Base-by-base conservation (phyloP, 805 yeast species). In the Pichia nakasei region DNA sequence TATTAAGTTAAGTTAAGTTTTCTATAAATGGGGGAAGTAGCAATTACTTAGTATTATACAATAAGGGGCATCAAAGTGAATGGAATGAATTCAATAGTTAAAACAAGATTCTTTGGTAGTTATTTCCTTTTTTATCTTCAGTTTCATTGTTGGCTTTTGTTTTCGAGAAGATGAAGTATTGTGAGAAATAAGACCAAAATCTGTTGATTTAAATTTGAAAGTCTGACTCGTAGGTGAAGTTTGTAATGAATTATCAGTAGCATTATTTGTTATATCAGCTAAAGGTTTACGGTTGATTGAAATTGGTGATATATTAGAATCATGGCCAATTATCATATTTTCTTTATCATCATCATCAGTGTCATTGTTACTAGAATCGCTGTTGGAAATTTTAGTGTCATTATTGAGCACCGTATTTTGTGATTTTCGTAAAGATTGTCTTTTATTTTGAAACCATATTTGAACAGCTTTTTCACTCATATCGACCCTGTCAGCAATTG, bases 381-480 rank as follows among this genome's bases (percentile, higher is more conserved):
- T 22, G n/a, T 26, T 22, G 21, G 32, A 27, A 24, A 31, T 24
- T 24, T 24, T 13, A 24, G 13, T 29, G 15, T 29, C 13, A 29
- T 29, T 29, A 29, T 21, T 27, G 20, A n/a, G 8, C 31, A 32
- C 8, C 15, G 15, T 9, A 29, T 29, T 37, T 32, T 39, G 39
- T 27, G 22, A 40, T 53, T 80, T 77, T 56, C 88, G 75, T 50
- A 82, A 65, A 32, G 89, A 74, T 64, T 91, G 97, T 63, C 98
- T 77, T 63, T 80, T 85, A 65, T 93, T 93, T 66, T 93, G 98
- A 67, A 93, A 93, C 98, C 98, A 93, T 50, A 91, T 87, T 67
- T 93, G 98, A 31, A 93, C 95, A 2, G 97, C 96, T 62, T 89
- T 87, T 63, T 89, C 97, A n/a, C 91, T 78, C 97, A 93, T 93